These are phyloP conservation scores for Dactylellina cionopaga DNA, from an alignment of 2,329 filamentous ascomycete species.

Conservation along the genomic window DNA sequence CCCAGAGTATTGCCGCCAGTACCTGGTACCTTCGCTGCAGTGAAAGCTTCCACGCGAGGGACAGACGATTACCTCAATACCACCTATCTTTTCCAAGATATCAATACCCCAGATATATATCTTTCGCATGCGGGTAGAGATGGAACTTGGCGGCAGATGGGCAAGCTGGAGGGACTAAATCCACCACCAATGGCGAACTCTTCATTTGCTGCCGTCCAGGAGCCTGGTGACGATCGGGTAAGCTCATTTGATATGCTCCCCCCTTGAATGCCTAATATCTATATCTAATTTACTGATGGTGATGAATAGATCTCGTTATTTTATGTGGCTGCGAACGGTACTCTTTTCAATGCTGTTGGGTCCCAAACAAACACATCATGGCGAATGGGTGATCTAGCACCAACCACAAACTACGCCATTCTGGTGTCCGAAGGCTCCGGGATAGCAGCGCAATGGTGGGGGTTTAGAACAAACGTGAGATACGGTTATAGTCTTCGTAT, in stretches of 20 bases:
- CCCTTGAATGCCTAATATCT: too few species aligned
- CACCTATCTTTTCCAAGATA: slow-evolving; percentile 5
- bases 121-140: not conserved
- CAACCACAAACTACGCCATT: not conserved
- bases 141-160: not conserved
- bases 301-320: slow-evolving; percentile 3
- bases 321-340: slow-evolving; percentile 1
- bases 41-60: not conserved
- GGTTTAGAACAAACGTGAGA: not conserved
- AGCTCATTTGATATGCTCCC: not conserved
- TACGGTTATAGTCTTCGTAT: not conserved
- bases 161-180: not conserved
- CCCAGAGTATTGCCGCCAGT: not conserved
- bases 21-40: not conserved
- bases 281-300: too few species aligned
- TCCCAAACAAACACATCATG: not conserved
- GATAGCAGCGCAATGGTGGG: slow-evolving; percentile 4
- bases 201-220: slow-evolving; percentile 2
- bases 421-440: not conserved
- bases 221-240: not conserved
- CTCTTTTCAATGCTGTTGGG: not conserved
- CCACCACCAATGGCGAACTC: not conserved
- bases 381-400: not conserved
- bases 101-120: not conserved
- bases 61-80: not conserved